These are phyloP conservation scores for Venturia oleaginea DNA, from an alignment of 2,329 filamentous ascomycete species.

Conservation along the genomic window DNA sequence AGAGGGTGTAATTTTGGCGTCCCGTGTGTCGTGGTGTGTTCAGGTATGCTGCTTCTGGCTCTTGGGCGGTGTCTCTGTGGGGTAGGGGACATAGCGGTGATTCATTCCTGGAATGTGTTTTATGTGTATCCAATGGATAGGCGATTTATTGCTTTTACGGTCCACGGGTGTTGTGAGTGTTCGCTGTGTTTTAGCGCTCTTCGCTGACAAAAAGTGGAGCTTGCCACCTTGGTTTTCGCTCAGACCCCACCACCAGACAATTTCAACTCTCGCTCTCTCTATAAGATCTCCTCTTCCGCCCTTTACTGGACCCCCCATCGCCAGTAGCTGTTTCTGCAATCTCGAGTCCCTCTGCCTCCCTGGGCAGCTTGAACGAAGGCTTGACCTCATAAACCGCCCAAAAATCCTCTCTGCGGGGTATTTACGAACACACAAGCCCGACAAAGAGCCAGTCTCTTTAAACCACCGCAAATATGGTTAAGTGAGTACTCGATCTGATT, in stretches of 20 bases:
- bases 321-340: neutral
- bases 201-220: neutral
- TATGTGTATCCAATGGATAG: neutral
- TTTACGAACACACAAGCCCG: neutral
- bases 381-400: neutral
- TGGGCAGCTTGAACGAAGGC: slow-evolving; percentile 1
- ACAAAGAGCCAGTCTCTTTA: slow-evolving; percentile 5
- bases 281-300: neutral
- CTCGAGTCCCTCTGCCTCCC: neutral
- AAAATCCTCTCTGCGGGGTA: neutral
- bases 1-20: neutral
- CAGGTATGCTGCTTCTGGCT: neutral
- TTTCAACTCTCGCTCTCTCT: neutral
- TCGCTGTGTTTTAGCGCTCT: neutral
- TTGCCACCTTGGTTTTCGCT: neutral
- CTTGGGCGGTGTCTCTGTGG: neutral
- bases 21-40: neutral
- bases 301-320: neutral
- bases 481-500: slow-evolving; percentile 58
- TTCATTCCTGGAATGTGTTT: neutral
- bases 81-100: neutral
- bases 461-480: slow-evolving; percentile 92
- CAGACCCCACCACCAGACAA: neutral
- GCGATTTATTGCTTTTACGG: no score
- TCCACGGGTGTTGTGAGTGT: no score